A percentile compares a stretch with the other conserved stretches of the same genome.
Evolutionary conservation across 2,329 filamentous ascomycete genomes (phyloP).

Genomic region (Orbilia quercus): DNA sequence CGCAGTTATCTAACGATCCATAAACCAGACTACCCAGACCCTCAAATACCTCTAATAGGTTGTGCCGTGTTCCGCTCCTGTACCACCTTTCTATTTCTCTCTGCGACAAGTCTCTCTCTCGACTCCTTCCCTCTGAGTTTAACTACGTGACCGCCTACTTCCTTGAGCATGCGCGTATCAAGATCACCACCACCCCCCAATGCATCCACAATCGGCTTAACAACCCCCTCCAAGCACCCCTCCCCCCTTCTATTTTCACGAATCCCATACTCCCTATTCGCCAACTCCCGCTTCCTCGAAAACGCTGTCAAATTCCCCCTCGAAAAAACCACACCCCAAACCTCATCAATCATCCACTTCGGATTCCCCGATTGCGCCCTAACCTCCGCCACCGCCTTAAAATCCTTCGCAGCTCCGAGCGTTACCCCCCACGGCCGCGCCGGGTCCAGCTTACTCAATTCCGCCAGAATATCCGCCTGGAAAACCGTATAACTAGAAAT

Average conservation of each 20-base stretch:
- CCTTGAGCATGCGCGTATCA: no score
- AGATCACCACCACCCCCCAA: slow-evolving; percentile 25
- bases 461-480: slow-evolving; percentile 25
- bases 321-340: slow-evolving; percentile 25
- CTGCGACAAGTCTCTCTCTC: no score
- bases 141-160: no score
- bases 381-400: slow-evolving; percentile 15
- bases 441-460: slow-evolving; percentile 13
- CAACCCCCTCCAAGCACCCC: slow-evolving; percentile 9
- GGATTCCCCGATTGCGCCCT: slow-evolving; percentile 14
- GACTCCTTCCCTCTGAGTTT: no score
- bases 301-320: slow-evolving; percentile 15
- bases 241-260: background rate
- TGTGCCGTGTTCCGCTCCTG: no score
- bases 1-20: no score
- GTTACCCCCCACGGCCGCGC: slow-evolving; percentile 29
- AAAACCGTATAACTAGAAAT: slow-evolving; percentile 17
- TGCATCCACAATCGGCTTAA: slow-evolving; percentile 10
- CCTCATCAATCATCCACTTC: slow-evolving; percentile 25
- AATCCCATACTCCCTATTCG: slow-evolving; percentile 24
- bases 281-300: slow-evolving; percentile 16
- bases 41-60: no score
- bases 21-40: no score
- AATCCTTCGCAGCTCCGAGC: slow-evolving; percentile 4
- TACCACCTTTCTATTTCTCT: no score